phyloP scores from a whole-genome alignment of 2,329 filamentous ascomycete species.

The Pseudocercospora musae region DNA sequence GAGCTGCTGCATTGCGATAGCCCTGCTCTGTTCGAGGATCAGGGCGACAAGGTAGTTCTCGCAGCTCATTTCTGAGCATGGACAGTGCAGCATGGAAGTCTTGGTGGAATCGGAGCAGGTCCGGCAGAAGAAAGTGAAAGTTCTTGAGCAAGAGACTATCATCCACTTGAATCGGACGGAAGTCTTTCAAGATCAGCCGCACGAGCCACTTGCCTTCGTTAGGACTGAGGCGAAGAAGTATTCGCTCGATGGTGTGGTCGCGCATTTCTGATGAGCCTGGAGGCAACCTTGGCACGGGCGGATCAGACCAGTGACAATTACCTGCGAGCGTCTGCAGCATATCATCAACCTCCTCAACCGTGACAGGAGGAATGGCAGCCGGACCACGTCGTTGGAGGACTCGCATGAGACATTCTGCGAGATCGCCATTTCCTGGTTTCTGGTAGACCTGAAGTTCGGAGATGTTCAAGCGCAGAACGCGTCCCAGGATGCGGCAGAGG shows the following conservation, averaged over 20 bases:
- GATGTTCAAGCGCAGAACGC: conserved; percentile 62
- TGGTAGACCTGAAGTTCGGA: conserved; percentile 64
- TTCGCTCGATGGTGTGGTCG: conserved; percentile 49
- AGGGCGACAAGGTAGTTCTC: conserved; percentile 38
- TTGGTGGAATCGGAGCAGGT: conserved; percentile 66
- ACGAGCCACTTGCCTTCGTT: conserved; percentile 84
- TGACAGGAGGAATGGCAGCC: conserved; percentile 44
- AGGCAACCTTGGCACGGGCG: conserved; percentile 45
- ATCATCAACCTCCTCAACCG: conserved; percentile 69
- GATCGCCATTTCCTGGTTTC: conserved; percentile 58
- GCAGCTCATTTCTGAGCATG: conserved; percentile 49
- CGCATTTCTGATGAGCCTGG: conserved; percentile 29
- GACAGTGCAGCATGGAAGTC: conserved; percentile 60
- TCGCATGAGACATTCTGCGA: conserved; percentile 67
- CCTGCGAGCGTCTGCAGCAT: conserved; percentile 66
- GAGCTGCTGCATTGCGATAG: conserved; percentile 31
- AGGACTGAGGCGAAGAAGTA: conserved; percentile 62
- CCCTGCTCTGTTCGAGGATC: conserved; percentile 32
- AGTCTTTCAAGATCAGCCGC: conserved; percentile 73
- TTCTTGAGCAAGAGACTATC: conserved; percentile 53
- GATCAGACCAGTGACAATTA: conserved; percentile 67
- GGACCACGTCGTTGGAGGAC: conserved; percentile 59
- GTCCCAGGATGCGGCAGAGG: conserved; percentile 65
- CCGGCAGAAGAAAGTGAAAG: conserved; percentile 68
- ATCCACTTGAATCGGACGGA: conserved; percentile 64